Evolutionary conservation across 441 rosid species (phyloP), one percentile per base, ranked within the genome.

Genomic region (Aquilaria agallochum): DNA sequence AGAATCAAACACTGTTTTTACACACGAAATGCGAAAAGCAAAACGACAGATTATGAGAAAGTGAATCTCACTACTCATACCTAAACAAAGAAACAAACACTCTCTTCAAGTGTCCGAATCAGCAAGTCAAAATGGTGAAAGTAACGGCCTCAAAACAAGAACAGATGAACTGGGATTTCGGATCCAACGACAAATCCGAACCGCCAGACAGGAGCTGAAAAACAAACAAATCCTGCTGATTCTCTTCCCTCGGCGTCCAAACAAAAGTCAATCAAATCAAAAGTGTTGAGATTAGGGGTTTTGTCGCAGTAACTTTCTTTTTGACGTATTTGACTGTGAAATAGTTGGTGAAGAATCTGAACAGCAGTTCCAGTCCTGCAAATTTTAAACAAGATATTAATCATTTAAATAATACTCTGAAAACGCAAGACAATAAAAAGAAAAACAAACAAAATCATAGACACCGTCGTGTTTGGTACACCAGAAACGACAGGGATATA

Each of bases 71-170:
- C 55, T 31, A 50, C n/a, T 47, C 34, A 56, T 56, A 57, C 33
- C 50, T 52, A 36, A 62, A 59, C 74, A 56, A 13, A 34, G 51
- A 58, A 47, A 59, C 36, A 52, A 53, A 52, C 57, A 59, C 78
- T 9, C 53, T 49, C 70, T 58, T 68, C 61, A 66, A 64, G 60
- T 59, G 60, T 78, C 73, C 74, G 74, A 83, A 78, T 70, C 76
- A 69, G 5, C 0, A 47, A 67, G 76, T 67, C 85, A 80, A 78
- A 61, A 20, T 68, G 56, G 66, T 72, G 70, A 68, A 69, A 71
- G 60, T 50, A 56, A 78, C 78, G 65, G 63, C 66, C 58, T 59
- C 65, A 64, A 65, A 56, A 53, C 66, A 46, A 46, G 62, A 58
- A 63, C 47, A 53, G 61, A 31, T 47, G 62, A 64, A 62, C 54